A percentile compares a stretch with the other conserved stretches of the same genome.
These are phyloP conservation scores for Gloeopeniophorella convolvens DNA, from an alignment of 768 basidiomycete species.

Conservation along the genomic window DNA sequence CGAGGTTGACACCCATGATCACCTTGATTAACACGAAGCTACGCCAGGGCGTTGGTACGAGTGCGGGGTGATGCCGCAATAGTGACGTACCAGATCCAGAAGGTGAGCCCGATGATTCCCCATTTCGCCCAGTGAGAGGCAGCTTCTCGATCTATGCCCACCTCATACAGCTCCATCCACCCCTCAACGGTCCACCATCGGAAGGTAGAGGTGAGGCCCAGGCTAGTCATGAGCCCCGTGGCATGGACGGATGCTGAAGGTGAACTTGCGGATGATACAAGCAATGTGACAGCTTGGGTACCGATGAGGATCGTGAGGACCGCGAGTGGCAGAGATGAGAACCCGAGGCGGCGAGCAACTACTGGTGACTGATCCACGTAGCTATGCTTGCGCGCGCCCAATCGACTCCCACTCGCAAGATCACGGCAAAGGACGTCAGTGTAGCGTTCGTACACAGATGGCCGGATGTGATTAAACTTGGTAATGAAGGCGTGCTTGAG, in stretches of 20 bases:
- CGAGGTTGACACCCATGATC: conserved; percentile 83
- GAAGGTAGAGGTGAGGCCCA: conserved; percentile 37
- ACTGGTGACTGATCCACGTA: conserved; percentile 95
- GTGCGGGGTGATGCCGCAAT: not conserved
- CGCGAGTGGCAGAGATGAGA: conserved; percentile 87
- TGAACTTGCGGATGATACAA: conserved; percentile 37
- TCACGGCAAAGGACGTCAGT: conserved; percentile 94
- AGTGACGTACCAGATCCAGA: conserved; percentile 77
- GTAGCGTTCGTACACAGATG: conserved; percentile 91
- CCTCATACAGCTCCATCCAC: conserved; percentile 16
- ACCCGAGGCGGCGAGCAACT: conserved; percentile 89
- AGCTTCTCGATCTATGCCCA: conserved; percentile 41
- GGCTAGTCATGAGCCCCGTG: conserved; percentile 27
- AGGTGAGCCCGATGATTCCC: conserved; percentile 54
- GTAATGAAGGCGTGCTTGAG: conserved; percentile 99
- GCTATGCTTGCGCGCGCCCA: conserved; percentile 72
- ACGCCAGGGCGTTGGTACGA: not conserved
- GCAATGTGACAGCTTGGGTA: conserved; percentile 58
- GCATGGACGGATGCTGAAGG: conserved; percentile 11
- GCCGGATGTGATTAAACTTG: conserved; percentile 97
- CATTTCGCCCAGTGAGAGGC: conserved; percentile 52
- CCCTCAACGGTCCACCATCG: conserved; percentile 29
- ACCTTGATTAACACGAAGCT: conserved; percentile 86
- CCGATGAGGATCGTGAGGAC: conserved; percentile 75
- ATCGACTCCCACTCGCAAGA: conserved; percentile 70